phyloP scores from a whole-genome alignment of 305 asterid genomes.

The Fraxinus xanthoxyloides region DNA sequence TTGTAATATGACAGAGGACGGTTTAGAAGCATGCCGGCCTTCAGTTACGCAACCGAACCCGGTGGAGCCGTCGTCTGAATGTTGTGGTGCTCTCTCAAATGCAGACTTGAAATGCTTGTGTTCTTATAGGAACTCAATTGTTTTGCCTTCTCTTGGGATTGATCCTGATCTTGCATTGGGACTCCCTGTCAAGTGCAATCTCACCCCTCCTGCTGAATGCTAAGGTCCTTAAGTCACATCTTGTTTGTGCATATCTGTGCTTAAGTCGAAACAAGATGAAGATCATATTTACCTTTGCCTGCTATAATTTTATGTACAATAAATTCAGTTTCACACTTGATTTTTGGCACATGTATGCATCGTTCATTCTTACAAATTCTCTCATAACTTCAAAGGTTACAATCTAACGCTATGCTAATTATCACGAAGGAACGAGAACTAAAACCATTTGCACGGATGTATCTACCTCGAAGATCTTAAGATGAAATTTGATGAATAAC shows the following conservation, averaged over 20 bases:
- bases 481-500: neutral
- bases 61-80: slow-evolving; percentile 40
- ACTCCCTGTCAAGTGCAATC: slow-evolving; percentile 66
- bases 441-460: neutral
- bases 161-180: slow-evolving; percentile 71
- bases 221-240: slow-evolving; percentile 13
- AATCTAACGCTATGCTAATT: neutral
- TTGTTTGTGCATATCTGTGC: neutral
- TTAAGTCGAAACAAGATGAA: neutral
- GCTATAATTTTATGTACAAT: neutral
- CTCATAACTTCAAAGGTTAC: neutral
- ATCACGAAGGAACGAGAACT: neutral
- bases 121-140: slow-evolving; percentile 50
- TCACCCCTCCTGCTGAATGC: slow-evolving; percentile 47
- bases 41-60: slow-evolving; percentile 49
- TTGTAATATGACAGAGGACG: slow-evolving; percentile 54
- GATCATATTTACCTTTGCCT: neutral
- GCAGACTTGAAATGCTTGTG: slow-evolving; percentile 71
- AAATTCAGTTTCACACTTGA: neutral
- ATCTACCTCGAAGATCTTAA: neutral
- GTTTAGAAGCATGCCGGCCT: slow-evolving; percentile 45
- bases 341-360: neutral
- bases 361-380: neutral
- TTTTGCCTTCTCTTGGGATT: slow-evolving; percentile 67
- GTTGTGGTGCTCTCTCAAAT: slow-evolving; percentile 49